Evolutionary conservation across 2,329 filamentous ascomycete genomes (phyloP).

Genomic region (Cytospora chrysosperma): DNA sequence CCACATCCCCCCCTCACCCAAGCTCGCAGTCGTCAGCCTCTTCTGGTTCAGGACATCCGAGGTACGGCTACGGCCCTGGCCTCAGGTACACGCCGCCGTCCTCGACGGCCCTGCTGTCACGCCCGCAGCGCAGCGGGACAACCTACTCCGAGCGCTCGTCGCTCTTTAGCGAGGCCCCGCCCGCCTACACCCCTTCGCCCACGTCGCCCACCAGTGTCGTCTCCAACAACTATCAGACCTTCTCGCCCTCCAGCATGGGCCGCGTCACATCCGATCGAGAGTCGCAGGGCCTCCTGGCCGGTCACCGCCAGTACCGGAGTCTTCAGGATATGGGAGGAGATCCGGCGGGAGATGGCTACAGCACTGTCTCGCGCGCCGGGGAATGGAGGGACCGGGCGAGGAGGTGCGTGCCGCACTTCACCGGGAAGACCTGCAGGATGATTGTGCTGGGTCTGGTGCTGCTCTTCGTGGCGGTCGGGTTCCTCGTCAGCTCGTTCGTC

Average conservation of each 20-base stretch:
- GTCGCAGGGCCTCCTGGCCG: slow-evolving; percentile 41
- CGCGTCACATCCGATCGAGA: slow-evolving; percentile 37
- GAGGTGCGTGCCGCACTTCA: slow-evolving; percentile 29
- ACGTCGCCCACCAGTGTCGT: slow-evolving; percentile 32
- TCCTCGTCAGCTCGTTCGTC: slow-evolving; percentile 32
- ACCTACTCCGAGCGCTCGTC: slow-evolving; percentile 35
- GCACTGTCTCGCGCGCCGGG: not conserved
- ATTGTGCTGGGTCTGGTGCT: slow-evolving; percentile 32
- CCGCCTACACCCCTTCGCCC: slow-evolving; percentile 48
- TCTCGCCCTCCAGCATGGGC: slow-evolving; percentile 42
- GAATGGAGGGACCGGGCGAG: slow-evolving; percentile 31
- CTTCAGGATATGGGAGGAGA: slow-evolving; percentile 38
- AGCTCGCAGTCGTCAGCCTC: not conserved
- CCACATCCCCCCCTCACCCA: not conserved
- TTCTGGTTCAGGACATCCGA: slow-evolving; percentile 3
- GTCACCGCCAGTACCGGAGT: slow-evolving; percentile 18
- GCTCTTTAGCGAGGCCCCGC: slow-evolving; percentile 43
- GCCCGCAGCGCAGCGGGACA: slow-evolving; percentile 28
- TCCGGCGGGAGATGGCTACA: slow-evolving; percentile 10
- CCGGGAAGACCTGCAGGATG: slow-evolving; percentile 33
- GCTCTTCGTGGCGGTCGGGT: slow-evolving; percentile 32
- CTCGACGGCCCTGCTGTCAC: slow-evolving; percentile 25
- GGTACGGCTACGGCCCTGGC: slow-evolving; percentile 14
- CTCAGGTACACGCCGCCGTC: slow-evolving; percentile 21
- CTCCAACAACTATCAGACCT: slow-evolving; percentile 44